Percentiles rank a stretch among this genome's conserved stretches.
phyloP scores from a whole-genome alignment of 306 rosid species.

The Castanospermum australe region DNA sequence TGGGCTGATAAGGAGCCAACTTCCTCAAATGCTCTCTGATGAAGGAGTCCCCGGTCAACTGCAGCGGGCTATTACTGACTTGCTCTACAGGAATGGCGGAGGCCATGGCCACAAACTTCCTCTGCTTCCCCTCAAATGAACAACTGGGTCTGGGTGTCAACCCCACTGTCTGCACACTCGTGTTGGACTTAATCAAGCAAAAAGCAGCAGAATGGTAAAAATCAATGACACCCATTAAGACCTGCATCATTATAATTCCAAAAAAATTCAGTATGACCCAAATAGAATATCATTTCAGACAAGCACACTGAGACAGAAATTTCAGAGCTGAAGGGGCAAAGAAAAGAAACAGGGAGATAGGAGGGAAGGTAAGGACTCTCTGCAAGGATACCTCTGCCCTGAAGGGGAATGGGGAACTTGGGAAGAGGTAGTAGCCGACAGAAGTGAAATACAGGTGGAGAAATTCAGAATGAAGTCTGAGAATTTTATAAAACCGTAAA shows the following conservation, averaged over 20 bases:
- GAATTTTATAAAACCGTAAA: not conserved
- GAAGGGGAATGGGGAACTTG: not conserved
- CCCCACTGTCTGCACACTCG: conserved; percentile 22
- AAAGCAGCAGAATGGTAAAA: conserved; percentile 35
- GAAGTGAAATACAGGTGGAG: not conserved
- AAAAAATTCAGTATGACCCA: not conserved
- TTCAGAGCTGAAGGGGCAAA: not conserved
- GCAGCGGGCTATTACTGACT: conserved; percentile 37
- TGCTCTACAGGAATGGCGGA: conserved; percentile 54
- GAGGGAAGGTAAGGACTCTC: not conserved
- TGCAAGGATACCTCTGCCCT: not conserved
- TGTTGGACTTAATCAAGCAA: conserved; percentile 20
- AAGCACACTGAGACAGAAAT: not conserved
- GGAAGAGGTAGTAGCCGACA: not conserved
- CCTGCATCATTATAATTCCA: conserved; percentile 11
- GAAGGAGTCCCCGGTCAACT: conserved; percentile 74
- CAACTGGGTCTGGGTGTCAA: conserved; percentile 34
- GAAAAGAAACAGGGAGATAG: not conserved
- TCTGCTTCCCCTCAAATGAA: conserved; percentile 37
- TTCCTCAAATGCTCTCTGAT: conserved; percentile 79
- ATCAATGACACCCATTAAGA: conserved; percentile 62
- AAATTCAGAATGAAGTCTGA: not conserved
- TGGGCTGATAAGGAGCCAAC: conserved; percentile 89
- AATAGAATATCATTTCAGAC: not conserved
- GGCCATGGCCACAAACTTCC: conserved; percentile 55